phyloP scores from a whole-genome alignment of 2,329 filamentous ascomycete species.

The Chaetoscypha palmicola region DNA sequence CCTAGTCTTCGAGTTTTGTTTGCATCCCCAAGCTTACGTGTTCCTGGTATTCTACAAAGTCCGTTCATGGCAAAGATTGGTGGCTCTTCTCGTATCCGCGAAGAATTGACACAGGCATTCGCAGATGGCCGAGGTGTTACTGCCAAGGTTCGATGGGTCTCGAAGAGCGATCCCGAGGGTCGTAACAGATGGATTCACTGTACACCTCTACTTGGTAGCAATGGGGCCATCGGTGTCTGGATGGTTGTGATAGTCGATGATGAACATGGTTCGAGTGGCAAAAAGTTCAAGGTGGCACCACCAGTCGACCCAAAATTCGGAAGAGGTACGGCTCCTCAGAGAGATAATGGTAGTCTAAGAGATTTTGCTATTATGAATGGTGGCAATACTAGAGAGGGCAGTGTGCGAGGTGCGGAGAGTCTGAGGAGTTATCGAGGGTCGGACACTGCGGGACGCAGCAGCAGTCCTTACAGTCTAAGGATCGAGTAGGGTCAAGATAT shows the following conservation, averaged over 20 bases:
- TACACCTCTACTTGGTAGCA: slow-evolving; percentile 61
- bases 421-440: slow-evolving; percentile 9
- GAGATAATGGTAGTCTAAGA: slow-evolving; percentile 20
- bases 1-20: slow-evolving; percentile 62
- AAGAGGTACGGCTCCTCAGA: slow-evolving; percentile 10
- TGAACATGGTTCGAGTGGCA: slow-evolving; percentile 33
- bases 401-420: slow-evolving; percentile 9
- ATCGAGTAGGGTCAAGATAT: too few species aligned
- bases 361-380: slow-evolving; percentile 23
- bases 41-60: slow-evolving; percentile 60
- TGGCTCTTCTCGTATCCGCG: slow-evolving; percentile 40
- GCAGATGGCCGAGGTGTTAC: slow-evolving; percentile 64
- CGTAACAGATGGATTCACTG: slow-evolving; percentile 70
- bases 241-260: slow-evolving; percentile 70
- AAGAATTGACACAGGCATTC: slow-evolving; percentile 51
- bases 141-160: slow-evolving; percentile 66
- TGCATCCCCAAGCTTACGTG: slow-evolving; percentile 58
- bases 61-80: slow-evolving; percentile 49
- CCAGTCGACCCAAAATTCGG: slow-evolving; percentile 28
- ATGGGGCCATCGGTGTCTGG: slow-evolving; percentile 67
- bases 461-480: slow-evolving; percentile 22
- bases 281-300: slow-evolving; percentile 25
- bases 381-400: slow-evolving; percentile 9
- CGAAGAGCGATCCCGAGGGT: slow-evolving; percentile 42
- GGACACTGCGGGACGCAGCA: slow-evolving; percentile 20